These are phyloP conservation scores for Elaphomyces granulatus DNA, from an alignment of 495 filamentous ascomycete genomes.

Conservation along the genomic window DNA sequence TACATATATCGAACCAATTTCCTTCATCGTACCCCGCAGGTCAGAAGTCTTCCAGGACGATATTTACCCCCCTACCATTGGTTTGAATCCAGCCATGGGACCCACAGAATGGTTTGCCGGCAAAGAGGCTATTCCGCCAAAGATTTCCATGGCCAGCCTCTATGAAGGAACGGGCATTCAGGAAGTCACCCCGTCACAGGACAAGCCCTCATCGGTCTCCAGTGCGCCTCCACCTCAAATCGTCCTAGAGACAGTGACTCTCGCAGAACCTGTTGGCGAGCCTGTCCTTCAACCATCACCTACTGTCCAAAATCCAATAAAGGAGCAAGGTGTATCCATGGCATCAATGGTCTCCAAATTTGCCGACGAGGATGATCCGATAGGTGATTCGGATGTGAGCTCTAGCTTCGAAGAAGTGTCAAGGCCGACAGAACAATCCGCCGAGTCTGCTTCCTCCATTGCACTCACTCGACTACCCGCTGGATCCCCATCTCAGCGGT, in stretches of 20 bases:
- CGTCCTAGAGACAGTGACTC: constrained; percentile 23
- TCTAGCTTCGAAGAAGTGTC: constrained; percentile 74
- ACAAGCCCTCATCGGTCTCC: constrained; percentile 40
- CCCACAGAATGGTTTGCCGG: constrained; percentile 75
- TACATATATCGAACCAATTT: constrained; percentile 85
- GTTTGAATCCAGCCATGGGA: constrained; percentile 63
- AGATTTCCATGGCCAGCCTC: constrained; percentile 83
- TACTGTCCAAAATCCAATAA: constrained; percentile 49
- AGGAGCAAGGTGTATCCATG: constrained; percentile 75
- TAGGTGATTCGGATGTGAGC: constrained; percentile 46
- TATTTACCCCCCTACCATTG: constrained; percentile 77
- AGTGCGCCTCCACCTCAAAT: constrained; percentile 32
- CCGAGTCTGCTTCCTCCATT: constrained; percentile 20
- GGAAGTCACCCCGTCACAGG: constrained; percentile 52
- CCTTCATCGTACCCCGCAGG: constrained; percentile 88
- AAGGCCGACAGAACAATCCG: constrained; percentile 42
- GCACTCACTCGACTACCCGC: constrained; percentile 15
- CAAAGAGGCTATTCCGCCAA: constrained; percentile 67
- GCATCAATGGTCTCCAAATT: constrained; percentile 71
- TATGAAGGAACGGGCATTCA: constrained; percentile 70
- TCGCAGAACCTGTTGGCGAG: constrained; percentile 19
- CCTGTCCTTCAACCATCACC: constrained; percentile 24
- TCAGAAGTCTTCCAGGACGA: constrained; percentile 97
- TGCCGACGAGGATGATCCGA: constrained; percentile 52
- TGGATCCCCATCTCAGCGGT: not conserved